Conservation (phyloP, 1,284 basidiomycete genomes). For the Apiotrichum siamense region DNA sequence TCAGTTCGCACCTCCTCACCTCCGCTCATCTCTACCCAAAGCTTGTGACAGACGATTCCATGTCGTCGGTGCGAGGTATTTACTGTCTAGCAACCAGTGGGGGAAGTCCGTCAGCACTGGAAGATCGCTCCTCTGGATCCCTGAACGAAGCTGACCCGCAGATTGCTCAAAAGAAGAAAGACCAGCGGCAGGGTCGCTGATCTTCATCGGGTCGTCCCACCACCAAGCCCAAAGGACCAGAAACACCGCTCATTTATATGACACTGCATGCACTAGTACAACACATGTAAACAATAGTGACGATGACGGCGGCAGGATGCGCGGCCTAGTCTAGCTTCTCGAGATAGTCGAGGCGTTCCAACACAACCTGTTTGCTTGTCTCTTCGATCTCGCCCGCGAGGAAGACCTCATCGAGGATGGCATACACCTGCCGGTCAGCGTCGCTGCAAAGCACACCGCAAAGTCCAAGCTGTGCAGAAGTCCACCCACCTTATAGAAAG, state of each 20-base stretch:
- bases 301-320: not conserved
- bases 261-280: conserved; percentile 2
- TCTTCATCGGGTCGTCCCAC: not conserved
- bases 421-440: conserved; percentile 64
- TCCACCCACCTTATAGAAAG: conserved; percentile 82
- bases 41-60: too few species aligned
- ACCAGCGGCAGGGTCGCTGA: too few species aligned
- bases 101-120: too few species aligned
- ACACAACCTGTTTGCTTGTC: conserved; percentile 90
- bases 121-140: too few species aligned
- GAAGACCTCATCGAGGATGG: conserved; percentile 96
- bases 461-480: not conserved
- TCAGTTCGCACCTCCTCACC: too few species aligned
- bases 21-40: too few species aligned
- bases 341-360: conserved; percentile 78
- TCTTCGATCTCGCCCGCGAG: conserved; percentile 98
- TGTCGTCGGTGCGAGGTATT: too few species aligned
- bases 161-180: conserved; percentile 8
- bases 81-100: too few species aligned
- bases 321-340: conserved; percentile 65
- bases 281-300: not conserved
- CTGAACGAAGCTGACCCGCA: not conserved
- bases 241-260: conserved; percentile 6
- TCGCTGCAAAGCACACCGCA: not conserved
- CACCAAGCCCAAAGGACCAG: not conserved